Base-by-base conservation (phyloP, 495 filamentous ascomycete species). In the Penicillium coprophilum region DNA sequence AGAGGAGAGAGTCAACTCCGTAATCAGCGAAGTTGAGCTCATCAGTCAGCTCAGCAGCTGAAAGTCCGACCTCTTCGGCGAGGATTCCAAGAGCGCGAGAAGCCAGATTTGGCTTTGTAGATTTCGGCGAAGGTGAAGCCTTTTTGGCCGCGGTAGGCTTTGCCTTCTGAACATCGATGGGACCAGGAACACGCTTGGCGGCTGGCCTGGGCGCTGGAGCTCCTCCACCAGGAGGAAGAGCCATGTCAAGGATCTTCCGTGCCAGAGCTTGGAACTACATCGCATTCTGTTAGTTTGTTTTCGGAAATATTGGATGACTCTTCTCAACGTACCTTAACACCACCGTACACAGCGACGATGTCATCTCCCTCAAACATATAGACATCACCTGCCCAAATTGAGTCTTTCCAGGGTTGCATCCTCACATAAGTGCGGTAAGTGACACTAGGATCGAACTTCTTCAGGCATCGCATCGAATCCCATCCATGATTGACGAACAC, bases 401-500 rank as follows among this genome's bases (percentile, higher is more conserved):
- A 77, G 23, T 72, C 64, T 15, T 69, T 66, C 62, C 70, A 75
- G 1, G 72, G 58, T 73, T 82, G 77, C 71, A 87, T 92, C 53
- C 82, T 82, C 54, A 90, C 84, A 70, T 91, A 89, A 6, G 82
- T 84, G 46, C 80, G 79, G 61, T 91, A 93, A 0, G 82, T 85
- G 71, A 88, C 86, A 30, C 75, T 76, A 0, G 79, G 74, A 20
- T 77, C 72, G 17, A 92, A 79, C 34, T 82, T 78, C 62, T 87
- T 85, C 56, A 85, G 78, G 56, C 91, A 84, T 15, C 84, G 79
- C 75, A 92, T 81, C 0, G 82, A 85, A 57, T 88, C 84, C 86
- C 89, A 82, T 32, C 88, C 87, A 62, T 92, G 90, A 40, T 85
- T 89, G 54, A 92, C 84, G 64, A 84, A 93, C 30, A 90, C 85